phyloP scores from a whole-genome alignment of 73 alveolate genomes.

The Paramecium octaurelia region DNA sequence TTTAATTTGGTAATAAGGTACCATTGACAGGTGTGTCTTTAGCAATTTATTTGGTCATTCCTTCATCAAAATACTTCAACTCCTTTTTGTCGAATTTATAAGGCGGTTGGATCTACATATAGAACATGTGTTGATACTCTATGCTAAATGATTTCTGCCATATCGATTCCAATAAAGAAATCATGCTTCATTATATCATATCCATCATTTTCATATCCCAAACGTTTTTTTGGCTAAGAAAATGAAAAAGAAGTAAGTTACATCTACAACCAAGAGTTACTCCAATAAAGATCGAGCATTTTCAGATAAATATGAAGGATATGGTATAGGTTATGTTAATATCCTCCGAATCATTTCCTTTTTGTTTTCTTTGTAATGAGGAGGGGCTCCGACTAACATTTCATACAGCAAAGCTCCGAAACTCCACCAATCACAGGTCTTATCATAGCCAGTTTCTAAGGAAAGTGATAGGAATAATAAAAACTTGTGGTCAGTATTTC shows the following conservation, averaged over 20 bases:
- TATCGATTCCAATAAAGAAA: constrained; percentile 62
- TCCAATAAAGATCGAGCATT: constrained; percentile 25
- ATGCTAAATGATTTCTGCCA: constrained; percentile 58
- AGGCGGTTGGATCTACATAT: constrained; percentile 55
- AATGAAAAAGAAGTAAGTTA: neutral
- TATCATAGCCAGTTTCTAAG: constrained; percentile 51
- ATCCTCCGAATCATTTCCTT: constrained; percentile 56
- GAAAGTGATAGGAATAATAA: neutral
- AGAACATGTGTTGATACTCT: constrained; percentile 52
- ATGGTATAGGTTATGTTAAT: constrained; percentile 35
- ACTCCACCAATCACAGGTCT: constrained; percentile 67
- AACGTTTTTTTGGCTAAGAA: constrained; percentile 55
- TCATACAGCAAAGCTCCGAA: constrained; percentile 61
- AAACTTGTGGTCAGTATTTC: constrained; percentile 66
- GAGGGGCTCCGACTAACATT: constrained; percentile 62
- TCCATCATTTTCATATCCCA: constrained; percentile 65
- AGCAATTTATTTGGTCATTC: constrained; percentile 20
- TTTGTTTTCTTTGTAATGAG: constrained; percentile 51
- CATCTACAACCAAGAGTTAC: constrained; percentile 49
- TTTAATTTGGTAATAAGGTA: neutral
- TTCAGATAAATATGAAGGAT: constrained; percentile 40
- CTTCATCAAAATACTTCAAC: constrained; percentile 33
- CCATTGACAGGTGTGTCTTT: constrained; percentile 51
- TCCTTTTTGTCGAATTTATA: constrained; percentile 33
- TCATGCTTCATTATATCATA: constrained; percentile 58